These are phyloP conservation scores for Thecaphora frezii DNA, from an alignment of 1,284 basidiomycete genomes.

Conservation along the genomic window DNA sequence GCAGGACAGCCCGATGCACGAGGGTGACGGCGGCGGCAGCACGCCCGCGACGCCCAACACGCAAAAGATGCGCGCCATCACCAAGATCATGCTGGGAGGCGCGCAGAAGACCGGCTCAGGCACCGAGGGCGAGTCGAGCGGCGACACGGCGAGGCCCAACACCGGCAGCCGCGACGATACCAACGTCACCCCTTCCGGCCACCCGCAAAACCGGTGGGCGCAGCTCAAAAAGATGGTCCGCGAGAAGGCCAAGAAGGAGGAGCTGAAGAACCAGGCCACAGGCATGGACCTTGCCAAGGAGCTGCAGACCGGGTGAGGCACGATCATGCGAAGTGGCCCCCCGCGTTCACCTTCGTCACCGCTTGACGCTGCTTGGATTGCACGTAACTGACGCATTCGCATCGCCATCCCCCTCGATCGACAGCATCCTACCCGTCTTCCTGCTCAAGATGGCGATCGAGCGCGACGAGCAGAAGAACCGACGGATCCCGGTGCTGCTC, in stretches of 20 bases:
- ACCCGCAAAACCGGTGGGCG: conserved; percentile 31
- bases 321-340: no score
- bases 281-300: conserved; percentile 32
- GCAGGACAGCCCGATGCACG: neutral
- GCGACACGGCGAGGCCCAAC: conserved; percentile 4
- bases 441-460: conserved; percentile 82
- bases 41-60: conserved; percentile 6
- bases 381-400: neutral
- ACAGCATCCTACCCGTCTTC: conserved; percentile 33
- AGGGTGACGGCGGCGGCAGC: neutral
- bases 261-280: conserved; percentile 30
- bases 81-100: conserved; percentile 39
- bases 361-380: no score
- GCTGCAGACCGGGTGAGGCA: conserved; percentile 23
- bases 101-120: conserved; percentile 1
- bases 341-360: no score
- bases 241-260: conserved; percentile 29
- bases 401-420: no score
- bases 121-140: conserved; percentile 8
- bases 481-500: conserved; percentile 82
- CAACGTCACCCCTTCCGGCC: conserved; percentile 5
- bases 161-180: conserved; percentile 7
- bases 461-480: conserved; percentile 80
- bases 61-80: conserved; percentile 33
- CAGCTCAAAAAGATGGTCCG: conserved; percentile 39